phyloP scores from a whole-genome alignment of 495 filamentous ascomycete genomes.

The Penicillium salamii region DNA sequence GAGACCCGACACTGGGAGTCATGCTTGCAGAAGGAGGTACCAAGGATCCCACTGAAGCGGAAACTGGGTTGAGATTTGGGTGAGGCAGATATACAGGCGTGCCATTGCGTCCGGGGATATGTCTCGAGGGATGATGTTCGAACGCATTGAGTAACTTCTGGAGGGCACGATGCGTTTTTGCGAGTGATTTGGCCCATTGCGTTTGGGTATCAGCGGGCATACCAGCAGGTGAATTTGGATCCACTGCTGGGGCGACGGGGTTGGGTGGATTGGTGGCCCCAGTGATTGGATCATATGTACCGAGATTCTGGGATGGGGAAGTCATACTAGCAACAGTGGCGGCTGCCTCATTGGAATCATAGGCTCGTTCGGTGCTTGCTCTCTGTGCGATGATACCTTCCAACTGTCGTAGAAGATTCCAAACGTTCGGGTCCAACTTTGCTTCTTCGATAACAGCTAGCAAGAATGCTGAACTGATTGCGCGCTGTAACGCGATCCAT shows the following conservation, averaged over 20 bases:
- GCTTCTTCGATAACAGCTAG: conserved; percentile 46
- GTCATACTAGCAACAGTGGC: conserved; percentile 15
- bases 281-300: conserved; percentile 30
- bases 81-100: conserved; percentile 10
- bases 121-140: conserved; percentile 20
- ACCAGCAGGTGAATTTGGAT: conserved; percentile 27
- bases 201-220: conserved; percentile 36
- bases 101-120: conserved; percentile 3
- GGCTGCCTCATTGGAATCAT: conserved; percentile 18
- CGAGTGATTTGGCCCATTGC: conserved; percentile 47
- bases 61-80: conserved; percentile 9
- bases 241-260: conserved; percentile 19
- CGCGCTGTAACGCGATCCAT: conserved; percentile 47
- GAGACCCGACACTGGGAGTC: conserved; percentile 38
- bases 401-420: conserved; percentile 38
- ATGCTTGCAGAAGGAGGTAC: conserved; percentile 23
- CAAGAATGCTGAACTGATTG: conserved; percentile 47
- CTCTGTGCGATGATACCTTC: conserved; percentile 45
- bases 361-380: conserved; percentile 34
- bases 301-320: conserved; percentile 17
- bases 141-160: conserved; percentile 46
- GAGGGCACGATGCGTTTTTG: conserved; percentile 45
- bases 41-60: conserved; percentile 11
- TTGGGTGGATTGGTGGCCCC: conserved; percentile 28
- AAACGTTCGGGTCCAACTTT: conserved; percentile 38